Evolutionary conservation across 768 basidiomycete species (phyloP).

Genomic region (Collybia nuda): DNA sequence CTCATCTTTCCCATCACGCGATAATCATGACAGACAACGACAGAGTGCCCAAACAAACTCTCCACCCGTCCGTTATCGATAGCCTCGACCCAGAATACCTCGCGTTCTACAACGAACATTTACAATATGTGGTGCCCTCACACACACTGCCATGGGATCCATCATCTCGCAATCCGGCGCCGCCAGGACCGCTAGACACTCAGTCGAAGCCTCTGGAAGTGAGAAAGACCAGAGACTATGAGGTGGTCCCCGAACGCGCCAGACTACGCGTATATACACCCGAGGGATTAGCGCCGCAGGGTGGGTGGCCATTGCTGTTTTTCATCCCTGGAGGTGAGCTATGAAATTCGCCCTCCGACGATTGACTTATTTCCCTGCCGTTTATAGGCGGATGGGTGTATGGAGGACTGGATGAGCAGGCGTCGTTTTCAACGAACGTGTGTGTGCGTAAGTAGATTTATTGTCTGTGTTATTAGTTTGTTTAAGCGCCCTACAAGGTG

Average conservation of each 20-base stretch:
- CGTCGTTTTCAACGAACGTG: conserved; percentile 56
- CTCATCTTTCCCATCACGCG: too few relatives aligned
- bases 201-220: conserved; percentile 58
- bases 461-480: not conserved
- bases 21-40: not conserved
- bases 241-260: conserved; percentile 39
- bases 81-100: conserved; percentile 67
- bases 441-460: conserved; percentile 40
- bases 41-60: conserved; percentile 35
- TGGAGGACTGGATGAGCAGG: conserved; percentile 57
- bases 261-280: conserved; percentile 65
- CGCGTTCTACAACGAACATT: conserved; percentile 52
- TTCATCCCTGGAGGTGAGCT: conserved; percentile 69
- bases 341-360: not conserved
- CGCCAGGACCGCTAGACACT: conserved; percentile 48
- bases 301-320: conserved; percentile 68
- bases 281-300: conserved; percentile 39
- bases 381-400: conserved; percentile 69
- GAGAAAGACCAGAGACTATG: conserved; percentile 49
- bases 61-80: conserved; percentile 55
- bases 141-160: conserved; percentile 65
- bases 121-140: conserved; percentile 42
- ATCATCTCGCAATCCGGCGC: conserved; percentile 38
- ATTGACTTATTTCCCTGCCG: not conserved
- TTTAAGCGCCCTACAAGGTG: conserved; percentile 30